phyloP scores from a whole-genome alignment of 2,329 filamentous ascomycete species.

The Didymella sp. region DNA sequence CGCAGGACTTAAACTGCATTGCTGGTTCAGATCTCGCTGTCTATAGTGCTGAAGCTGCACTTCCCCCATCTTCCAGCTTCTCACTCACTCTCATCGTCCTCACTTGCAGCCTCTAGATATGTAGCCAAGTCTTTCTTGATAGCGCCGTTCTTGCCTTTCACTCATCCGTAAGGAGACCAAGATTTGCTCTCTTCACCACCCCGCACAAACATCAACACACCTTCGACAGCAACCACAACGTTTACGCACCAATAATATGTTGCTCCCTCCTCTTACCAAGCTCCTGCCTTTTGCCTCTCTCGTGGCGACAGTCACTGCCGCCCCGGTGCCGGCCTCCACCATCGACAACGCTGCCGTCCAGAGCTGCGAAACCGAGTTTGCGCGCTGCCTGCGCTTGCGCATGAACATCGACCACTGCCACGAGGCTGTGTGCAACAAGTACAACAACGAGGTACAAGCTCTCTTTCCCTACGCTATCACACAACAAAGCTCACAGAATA shows the following conservation, averaged over 20 bases:
- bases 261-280: neutral
- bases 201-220: neutral
- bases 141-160: no score
- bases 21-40: no score
- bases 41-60: no score
- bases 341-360: neutral
- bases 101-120: no score
- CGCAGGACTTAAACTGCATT: no score
- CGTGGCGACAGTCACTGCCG: neutral
- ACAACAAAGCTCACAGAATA: neutral
- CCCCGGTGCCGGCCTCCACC: neutral
- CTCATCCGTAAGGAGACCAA: no score
- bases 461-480: neutral
- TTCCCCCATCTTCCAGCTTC: no score
- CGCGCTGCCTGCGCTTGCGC: neutral
- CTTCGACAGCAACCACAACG: neutral
- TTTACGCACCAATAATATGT: neutral
- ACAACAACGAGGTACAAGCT: neutral
- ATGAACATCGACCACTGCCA: neutral
- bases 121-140: no score
- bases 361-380: neutral
- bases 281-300: neutral
- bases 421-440: neutral
- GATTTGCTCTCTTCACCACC: neutral
- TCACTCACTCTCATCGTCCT: no score